Conservation (phyloP, 805 yeast genomes). For the Lipomyces sp. region DNA sequence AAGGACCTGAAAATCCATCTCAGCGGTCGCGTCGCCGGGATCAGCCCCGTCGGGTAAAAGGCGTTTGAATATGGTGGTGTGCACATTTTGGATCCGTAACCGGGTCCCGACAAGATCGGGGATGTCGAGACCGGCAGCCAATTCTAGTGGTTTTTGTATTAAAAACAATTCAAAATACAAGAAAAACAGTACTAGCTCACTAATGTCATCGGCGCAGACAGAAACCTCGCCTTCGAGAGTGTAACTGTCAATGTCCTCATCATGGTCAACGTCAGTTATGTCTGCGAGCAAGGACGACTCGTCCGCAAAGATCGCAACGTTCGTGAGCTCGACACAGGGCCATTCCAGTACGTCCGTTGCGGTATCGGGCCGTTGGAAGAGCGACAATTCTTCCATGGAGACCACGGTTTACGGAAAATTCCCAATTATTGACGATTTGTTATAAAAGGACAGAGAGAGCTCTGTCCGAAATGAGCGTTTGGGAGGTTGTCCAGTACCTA, state of each 20-base stretch:
- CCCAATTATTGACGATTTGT: neutral
- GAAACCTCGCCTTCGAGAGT: slow-evolving; percentile 17
- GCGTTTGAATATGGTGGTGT: slow-evolving; percentile 7
- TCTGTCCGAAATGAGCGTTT: too few species aligned
- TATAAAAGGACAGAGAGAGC: too few species aligned
- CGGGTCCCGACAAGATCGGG: slow-evolving; percentile 4
- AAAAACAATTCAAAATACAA: too few species aligned
- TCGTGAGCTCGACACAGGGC: slow-evolving; percentile 17
- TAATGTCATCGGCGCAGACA: neutral
- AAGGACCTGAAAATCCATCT: slow-evolving; percentile 15
- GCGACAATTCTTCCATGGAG: slow-evolving; percentile 5
- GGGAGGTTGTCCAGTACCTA: too few species aligned
- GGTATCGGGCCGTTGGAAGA: slow-evolving; percentile 12
- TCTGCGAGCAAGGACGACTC: slow-evolving; percentile 3
- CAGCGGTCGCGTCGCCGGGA: neutral
- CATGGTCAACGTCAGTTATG: slow-evolving; percentile 11
- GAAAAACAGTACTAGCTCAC: too few species aligned
- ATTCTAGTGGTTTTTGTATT: too few species aligned
- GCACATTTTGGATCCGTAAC: slow-evolving; percentile 6
- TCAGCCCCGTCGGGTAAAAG: neutral
- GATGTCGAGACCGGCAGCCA: neutral
- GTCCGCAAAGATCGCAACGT: slow-evolving; percentile 14
- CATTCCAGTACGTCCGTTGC: slow-evolving; percentile 11
- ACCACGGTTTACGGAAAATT: neutral
- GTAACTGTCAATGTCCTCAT: slow-evolving; percentile 4